Evolutionary conservation across 805 yeast genomes (phyloP).

Genomic region (Cyberlindnera sargentensis): DNA sequence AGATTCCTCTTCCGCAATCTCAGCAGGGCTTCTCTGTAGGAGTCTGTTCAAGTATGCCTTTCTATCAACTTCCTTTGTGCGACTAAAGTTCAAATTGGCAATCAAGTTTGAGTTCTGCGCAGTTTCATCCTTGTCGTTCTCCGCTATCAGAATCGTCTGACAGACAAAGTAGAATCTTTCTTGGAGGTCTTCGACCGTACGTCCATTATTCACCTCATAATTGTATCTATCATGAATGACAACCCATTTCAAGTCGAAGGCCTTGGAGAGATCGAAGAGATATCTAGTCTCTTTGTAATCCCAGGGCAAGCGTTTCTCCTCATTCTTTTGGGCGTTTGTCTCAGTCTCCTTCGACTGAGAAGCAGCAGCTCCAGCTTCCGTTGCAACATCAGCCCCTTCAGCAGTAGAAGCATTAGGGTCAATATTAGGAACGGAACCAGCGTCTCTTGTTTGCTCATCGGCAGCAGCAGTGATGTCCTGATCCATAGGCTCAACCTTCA

Average conservation of each 20-base stretch:
- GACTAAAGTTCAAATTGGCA: slow-evolving; percentile 61
- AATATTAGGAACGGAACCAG: too few relatives aligned
- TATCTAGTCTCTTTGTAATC: slow-evolving; percentile 68
- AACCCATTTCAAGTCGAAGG: slow-evolving; percentile 49
- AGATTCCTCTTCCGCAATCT: slow-evolving; percentile 96
- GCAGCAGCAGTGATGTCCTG: too few relatives aligned
- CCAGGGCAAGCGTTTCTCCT: slow-evolving; percentile 42
- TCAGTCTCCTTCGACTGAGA: background rate
- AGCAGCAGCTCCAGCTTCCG: slow-evolving; percentile 20
- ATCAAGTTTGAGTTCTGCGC: slow-evolving; percentile 47
- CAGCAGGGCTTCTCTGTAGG: slow-evolving; percentile 84
- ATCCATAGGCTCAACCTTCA: background rate
- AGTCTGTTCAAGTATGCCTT: slow-evolving; percentile 74
- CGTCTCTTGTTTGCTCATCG: too few relatives aligned
- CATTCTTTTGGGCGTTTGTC: slow-evolving; percentile 18
- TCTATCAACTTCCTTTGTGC: slow-evolving; percentile 66
- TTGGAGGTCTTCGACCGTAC: slow-evolving; percentile 74
- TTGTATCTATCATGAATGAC: slow-evolving; percentile 57
- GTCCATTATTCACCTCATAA: slow-evolving; percentile 17
- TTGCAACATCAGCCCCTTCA: slow-evolving; percentile 4
- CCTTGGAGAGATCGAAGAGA: slow-evolving; percentile 64
- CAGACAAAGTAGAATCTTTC: slow-evolving; percentile 72
- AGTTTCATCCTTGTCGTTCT: slow-evolving; percentile 32
- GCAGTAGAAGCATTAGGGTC: too few relatives aligned
- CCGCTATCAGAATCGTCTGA: slow-evolving; percentile 41